Conservation (phyloP, 1,284 basidiomycete species). For the Trametes sp. region DNA sequence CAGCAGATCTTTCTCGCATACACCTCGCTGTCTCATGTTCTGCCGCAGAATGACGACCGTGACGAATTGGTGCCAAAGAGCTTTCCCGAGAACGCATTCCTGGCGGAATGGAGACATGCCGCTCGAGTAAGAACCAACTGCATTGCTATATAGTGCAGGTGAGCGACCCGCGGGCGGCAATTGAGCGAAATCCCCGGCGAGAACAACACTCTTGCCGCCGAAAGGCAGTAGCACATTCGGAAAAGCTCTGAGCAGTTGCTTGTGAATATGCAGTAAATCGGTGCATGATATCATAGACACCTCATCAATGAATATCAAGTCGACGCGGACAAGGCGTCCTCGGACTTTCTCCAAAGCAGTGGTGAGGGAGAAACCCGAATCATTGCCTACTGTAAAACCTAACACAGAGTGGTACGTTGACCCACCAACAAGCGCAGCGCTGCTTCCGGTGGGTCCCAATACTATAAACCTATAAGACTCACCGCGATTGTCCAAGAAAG, state of each 20-base stretch:
- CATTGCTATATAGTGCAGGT: neutral
- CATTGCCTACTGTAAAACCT: conserved; percentile 30
- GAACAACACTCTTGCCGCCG: neutral
- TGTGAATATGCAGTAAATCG: neutral
- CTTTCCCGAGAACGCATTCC: neutral
- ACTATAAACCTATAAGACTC: conserved; percentile 40
- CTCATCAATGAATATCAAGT: conserved; percentile 12
- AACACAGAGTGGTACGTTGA: conserved; percentile 49
- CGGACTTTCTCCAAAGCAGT: conserved; percentile 1
- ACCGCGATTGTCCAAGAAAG: conserved; percentile 37
- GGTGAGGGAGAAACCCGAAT: neutral
- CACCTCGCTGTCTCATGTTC: conserved; percentile 13
- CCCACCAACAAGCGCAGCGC: conserved; percentile 46
- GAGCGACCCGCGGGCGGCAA: neutral
- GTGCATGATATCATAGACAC: conserved; percentile 9
- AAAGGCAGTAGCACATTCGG: neutral
- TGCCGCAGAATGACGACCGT: conserved; percentile 14
- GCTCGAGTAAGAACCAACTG: neutral
- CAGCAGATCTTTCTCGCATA: neutral
- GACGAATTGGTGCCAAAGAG: conserved; percentile 11
- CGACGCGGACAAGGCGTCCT: neutral
- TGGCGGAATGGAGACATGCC: neutral
- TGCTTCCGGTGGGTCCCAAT: conserved; percentile 48
- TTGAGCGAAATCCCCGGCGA: neutral
- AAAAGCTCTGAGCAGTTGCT: neutral